Evolutionary conservation across 169 alveolate species (phyloP), one percentile per base, ranked within the genome.

Genomic region (Plasmodium berghei): DNA sequence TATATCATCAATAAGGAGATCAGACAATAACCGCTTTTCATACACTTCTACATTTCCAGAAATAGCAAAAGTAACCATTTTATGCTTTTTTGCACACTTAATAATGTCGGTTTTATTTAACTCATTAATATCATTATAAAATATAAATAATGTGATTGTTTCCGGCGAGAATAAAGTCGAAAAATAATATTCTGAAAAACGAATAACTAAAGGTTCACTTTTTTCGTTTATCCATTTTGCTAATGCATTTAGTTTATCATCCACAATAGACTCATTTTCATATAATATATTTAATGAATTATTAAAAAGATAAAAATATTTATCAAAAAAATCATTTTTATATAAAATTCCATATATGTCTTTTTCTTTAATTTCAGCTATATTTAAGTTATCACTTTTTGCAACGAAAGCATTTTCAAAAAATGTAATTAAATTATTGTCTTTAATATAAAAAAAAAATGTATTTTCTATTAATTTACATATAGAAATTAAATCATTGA

Each of bases 1-100:
- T 28, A 86, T 12, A 22, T 67, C 14, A 14, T 86, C 87, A 20
- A 86, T 86, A 58, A 86, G 91, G 14, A 86, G 46, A 20, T 86
- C 91, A 45, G 46, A 26, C n/a, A 86, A 66, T 24, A 86, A 73
- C 62, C 91, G 58, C 42, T 71, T 86, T 72, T 86, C 91, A 48
- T 24, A 71, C 4, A 59, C 34, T 28, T 86, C 70, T 18, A 12
- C 22, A 14, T 20, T 61, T 0, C 91, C 91, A 5, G 73, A 16
- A 34, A 86, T 40, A 3, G 87, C 34, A 20, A 86, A 70, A 52
- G 28, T 86, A 24, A 86, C 72, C 24, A 46, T 9, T 12, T 71
- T 62, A 72, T 86, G 61, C 42, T 86, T 86, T 58, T 70, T 86
- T 52, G 91, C 87, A 16, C 70, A 56, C 55, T 86, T 86, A 24